Evolutionary conservation across 192 early-diverging fungal genomes (phyloP).

Genomic region (Pilobolus umbonatus): DNA sequence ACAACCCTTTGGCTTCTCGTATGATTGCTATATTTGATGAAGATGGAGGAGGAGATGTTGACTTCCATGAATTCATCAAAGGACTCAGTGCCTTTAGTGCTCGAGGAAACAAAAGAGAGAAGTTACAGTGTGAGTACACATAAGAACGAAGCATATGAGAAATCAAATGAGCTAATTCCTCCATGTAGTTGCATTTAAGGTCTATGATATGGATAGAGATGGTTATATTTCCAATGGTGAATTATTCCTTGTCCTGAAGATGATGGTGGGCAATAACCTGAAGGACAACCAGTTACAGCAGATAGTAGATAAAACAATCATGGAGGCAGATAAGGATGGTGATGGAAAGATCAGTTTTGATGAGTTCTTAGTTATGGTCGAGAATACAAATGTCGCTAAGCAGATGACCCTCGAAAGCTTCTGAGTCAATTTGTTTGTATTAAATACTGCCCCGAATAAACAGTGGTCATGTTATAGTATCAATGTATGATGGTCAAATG

Average conservation of each 20-base stretch:
- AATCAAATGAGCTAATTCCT: neutral
- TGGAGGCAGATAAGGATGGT: conserved; percentile 92
- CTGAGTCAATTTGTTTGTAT: no score
- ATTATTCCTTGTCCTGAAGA: conserved; percentile 96
- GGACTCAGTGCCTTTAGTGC: conserved; percentile 92
- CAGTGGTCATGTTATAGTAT: no score
- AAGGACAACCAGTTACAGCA: conserved; percentile 97
- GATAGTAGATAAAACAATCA: conserved; percentile 99
- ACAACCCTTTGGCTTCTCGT: conserved; percentile 93
- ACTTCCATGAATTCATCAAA: conserved; percentile 98
- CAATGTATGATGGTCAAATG: no score
- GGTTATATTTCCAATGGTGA: conserved; percentile 99
- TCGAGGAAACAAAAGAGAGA: conserved; percentile 92
- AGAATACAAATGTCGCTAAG: conserved; percentile 91
- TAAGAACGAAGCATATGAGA: neutral
- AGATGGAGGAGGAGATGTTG: conserved; percentile 97
- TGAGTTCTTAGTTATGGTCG: conserved; percentile 94
- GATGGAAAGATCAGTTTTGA: conserved; percentile 97
- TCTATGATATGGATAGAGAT: conserved; percentile 99
- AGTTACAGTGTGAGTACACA: conserved; percentile 83
- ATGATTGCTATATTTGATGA: conserved; percentile 97
- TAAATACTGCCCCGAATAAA: no score
- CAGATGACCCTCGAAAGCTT: conserved; percentile 89
- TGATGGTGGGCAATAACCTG: conserved; percentile 99
- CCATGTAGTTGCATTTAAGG: conserved; percentile 86